These are phyloP conservation scores for Beauveria varroae DNA, from an alignment of 2,329 filamentous ascomycete species.

Conservation along the genomic window DNA sequence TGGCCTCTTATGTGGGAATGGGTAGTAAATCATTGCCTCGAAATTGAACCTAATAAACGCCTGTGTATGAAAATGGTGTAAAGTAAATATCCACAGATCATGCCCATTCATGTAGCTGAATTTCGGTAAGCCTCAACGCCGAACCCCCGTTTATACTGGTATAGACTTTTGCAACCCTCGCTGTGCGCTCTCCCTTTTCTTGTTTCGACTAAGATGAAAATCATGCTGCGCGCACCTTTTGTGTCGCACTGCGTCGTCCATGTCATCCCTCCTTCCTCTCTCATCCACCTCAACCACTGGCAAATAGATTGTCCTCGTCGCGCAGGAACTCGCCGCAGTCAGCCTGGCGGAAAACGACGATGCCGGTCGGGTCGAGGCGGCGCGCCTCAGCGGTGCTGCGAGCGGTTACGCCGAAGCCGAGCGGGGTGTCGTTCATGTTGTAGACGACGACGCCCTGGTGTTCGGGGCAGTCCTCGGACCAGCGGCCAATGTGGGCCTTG, in stretches of 20 bases:
- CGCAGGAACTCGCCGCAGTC: constrained; percentile 93
- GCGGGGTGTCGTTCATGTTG: constrained; percentile 86
- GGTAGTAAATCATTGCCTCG: background rate
- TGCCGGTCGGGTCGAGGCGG: constrained; percentile 80
- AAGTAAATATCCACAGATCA: constrained; percentile 4
- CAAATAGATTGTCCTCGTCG: constrained; percentile 64
- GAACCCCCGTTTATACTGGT: constrained; percentile 4
- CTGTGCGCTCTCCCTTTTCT: background rate
- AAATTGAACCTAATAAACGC: constrained; percentile 4
- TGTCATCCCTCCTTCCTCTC: background rate
- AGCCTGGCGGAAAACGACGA: constrained; percentile 83
- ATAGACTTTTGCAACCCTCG: background rate
- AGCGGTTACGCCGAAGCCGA: constrained; percentile 91
- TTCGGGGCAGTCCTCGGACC: constrained; percentile 87
- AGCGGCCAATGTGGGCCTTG: constrained; percentile 63
- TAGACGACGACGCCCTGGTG: constrained; percentile 87
- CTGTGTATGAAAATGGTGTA: constrained; percentile 3
- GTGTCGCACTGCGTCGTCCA: background rate
- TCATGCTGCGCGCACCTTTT: background rate
- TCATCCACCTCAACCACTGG: constrained; percentile 33
- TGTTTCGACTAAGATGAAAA: background rate
- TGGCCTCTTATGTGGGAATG: background rate
- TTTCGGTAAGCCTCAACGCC: constrained; percentile 7
- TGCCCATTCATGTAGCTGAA: constrained; percentile 2
- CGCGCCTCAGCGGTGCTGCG: constrained; percentile 76